phyloP scores from a whole-genome alignment of 371 early-diverging fungal species.

The Parasitella parasitica region DNA sequence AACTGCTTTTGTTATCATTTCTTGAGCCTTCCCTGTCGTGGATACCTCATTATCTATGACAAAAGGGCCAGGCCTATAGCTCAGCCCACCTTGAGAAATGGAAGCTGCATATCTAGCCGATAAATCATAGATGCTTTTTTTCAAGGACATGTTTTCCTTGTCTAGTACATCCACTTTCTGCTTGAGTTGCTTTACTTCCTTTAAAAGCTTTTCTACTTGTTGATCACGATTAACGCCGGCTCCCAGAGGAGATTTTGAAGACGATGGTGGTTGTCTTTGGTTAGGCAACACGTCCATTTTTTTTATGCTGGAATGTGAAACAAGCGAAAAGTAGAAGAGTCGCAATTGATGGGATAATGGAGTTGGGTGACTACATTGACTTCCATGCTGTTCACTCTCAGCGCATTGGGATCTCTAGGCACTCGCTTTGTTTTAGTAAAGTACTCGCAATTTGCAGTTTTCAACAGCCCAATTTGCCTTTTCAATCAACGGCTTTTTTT shows the following conservation, averaged over 20 bases:
- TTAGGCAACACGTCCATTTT: slow-evolving; percentile 35
- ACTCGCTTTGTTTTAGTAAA: too few relatives aligned
- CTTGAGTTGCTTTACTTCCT: slow-evolving; percentile 76
- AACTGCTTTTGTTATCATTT: slow-evolving; percentile 49
- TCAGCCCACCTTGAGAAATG: slow-evolving; percentile 46
- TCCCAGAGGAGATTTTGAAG: slow-evolving; percentile 17
- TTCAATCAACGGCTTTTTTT: too few relatives aligned
- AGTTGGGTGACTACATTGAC: too few relatives aligned
- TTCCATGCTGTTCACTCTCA: too few relatives aligned
- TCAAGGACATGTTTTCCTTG: slow-evolving; percentile 80
- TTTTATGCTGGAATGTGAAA: too few relatives aligned
- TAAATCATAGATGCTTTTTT: slow-evolving; percentile 84
- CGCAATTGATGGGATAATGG: too few relatives aligned
- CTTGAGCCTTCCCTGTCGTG: slow-evolving; percentile 37
- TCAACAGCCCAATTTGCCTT: too few relatives aligned
- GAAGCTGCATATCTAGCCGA: slow-evolving; percentile 71
- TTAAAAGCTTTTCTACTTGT: slow-evolving; percentile 62
- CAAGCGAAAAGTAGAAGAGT: too few relatives aligned
- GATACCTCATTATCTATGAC: slow-evolving; percentile 39
- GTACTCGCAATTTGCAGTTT: too few relatives aligned
- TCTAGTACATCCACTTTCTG: slow-evolving; percentile 78
- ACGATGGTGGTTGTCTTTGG: slow-evolving; percentile 30
- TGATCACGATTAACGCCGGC: slow-evolving; percentile 45
- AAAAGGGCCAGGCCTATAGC: slow-evolving; percentile 42
- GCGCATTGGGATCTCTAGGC: too few relatives aligned